Percentiles rank a stretch among this genome's conserved stretches.
These are phyloP conservation scores for Ramaria sp. DNA, from an alignment of 768 basidiomycete genomes.

Conservation along the genomic window DNA sequence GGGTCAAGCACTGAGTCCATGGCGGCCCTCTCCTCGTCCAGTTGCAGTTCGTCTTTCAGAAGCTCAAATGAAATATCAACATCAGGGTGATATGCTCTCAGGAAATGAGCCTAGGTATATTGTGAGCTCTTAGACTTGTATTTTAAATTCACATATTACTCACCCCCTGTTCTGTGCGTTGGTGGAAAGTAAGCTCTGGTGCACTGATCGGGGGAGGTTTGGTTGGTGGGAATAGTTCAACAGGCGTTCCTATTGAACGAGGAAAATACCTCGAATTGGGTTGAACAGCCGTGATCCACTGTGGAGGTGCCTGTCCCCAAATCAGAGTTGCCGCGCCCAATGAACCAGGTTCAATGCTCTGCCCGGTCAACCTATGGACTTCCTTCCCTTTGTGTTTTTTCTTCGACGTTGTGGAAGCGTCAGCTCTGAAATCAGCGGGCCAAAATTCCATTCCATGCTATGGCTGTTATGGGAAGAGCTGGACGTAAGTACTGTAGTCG, in stretches of 20 bases:
- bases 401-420: constrained; percentile 13
- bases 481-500: no score
- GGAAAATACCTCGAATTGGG: constrained; percentile 21
- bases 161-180: constrained; percentile 61
- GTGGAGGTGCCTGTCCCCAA: constrained; percentile 30
- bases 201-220: constrained; percentile 25
- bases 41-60: constrained; percentile 42
- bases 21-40: constrained; percentile 27
- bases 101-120: constrained; percentile 51
- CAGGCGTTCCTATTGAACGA: constrained; percentile 21
- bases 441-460: constrained; percentile 67
- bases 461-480: not conserved
- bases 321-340: constrained; percentile 47
- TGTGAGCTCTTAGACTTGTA: constrained; percentile 1
- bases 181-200: constrained; percentile 26
- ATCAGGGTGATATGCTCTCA: constrained; percentile 63
- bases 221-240: constrained; percentile 50
- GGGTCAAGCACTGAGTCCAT: constrained; percentile 44
- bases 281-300: constrained; percentile 31
- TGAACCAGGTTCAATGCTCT: constrained; percentile 38
- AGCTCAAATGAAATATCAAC: constrained; percentile 64
- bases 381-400: constrained; percentile 24
- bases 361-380: not conserved
- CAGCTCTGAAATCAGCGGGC: constrained; percentile 42
- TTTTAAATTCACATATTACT: constrained; percentile 10